Evolutionary conservation across 176 grass and related monocot genomes (phyloP).

Genomic region (Triticum aestivum): DNA sequence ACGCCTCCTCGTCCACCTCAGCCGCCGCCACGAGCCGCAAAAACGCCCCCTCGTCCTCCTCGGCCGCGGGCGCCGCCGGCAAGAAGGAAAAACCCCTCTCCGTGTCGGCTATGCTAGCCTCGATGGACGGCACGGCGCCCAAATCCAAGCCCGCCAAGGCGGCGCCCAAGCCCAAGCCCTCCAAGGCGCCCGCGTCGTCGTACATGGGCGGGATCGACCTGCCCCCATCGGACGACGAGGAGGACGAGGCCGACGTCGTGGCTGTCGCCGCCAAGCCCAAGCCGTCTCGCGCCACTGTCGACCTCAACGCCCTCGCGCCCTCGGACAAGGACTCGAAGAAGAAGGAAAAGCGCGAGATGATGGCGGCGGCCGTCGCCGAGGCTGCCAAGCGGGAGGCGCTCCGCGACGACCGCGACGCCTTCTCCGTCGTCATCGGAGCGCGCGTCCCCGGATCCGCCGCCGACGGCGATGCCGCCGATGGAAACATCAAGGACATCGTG

Average conservation of each 20-base stretch:
- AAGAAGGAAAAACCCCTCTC: constrained; percentile 70
- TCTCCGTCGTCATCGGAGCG: constrained; percentile 83
- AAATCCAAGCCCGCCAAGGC: constrained; percentile 50
- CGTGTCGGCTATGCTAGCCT: constrained; percentile 90
- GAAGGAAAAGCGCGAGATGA: constrained; percentile 73
- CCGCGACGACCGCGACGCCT: constrained; percentile 84
- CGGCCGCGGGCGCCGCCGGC: constrained; percentile 28
- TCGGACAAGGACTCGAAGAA: constrained; percentile 84
- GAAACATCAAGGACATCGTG: constrained; percentile 75
- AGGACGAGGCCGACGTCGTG: constrained; percentile 41
- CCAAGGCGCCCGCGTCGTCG: constrained; percentile 48
- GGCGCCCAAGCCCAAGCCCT: constrained; percentile 46
- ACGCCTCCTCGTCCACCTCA: constrained; percentile 35
- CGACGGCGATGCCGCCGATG: constrained; percentile 31
- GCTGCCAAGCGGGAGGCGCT: constrained; percentile 68
- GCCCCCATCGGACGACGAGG: constrained; percentile 77
- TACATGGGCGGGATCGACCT: constrained; percentile 77
- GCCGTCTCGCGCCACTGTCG: constrained; percentile 31
- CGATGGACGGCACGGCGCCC: constrained; percentile 62
- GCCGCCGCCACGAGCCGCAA: constrained; percentile 66
- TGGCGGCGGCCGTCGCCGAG: constrained; percentile 53
- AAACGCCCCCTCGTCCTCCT: constrained; percentile 36
- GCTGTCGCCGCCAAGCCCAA: constrained; percentile 43
- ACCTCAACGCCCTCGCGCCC: constrained; percentile 36
- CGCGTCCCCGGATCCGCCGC: constrained; percentile 31